Evolutionary conservation across 1,284 basidiomycete genomes (phyloP).

Genomic region (Leccinum griseonigrum): DNA sequence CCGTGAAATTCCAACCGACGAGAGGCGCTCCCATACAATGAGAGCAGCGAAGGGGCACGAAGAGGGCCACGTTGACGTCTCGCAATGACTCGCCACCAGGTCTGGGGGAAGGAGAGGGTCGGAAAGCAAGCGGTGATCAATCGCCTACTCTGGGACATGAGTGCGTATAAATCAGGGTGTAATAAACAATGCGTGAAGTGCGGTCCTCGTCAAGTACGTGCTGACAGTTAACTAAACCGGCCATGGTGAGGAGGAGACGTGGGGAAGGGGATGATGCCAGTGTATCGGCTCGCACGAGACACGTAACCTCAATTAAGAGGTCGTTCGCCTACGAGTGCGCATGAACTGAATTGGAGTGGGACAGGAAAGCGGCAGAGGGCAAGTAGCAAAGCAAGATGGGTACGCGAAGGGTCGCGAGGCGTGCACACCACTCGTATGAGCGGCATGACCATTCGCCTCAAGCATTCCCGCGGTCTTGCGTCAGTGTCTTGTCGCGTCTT

Average conservation of each 20-base stretch:
- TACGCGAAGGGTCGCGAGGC: slow-evolving; percentile 50
- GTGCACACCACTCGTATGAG: slow-evolving; percentile 45
- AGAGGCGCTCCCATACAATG: slow-evolving; percentile 32
- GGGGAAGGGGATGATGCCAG: slow-evolving; percentile 44
- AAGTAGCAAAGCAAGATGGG: slow-evolving; percentile 39
- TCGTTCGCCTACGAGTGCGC: slow-evolving; percentile 63
- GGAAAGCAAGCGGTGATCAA: slow-evolving; percentile 35
- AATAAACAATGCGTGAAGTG: slow-evolving; percentile 36
- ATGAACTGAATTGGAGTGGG: slow-evolving; percentile 52
- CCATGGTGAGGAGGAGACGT: slow-evolving; percentile 11
- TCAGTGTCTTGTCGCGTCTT: slow-evolving; percentile 53
- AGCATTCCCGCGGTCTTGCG: slow-evolving; percentile 64
- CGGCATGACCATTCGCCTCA: slow-evolving; percentile 42
- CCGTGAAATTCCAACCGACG: slow-evolving; percentile 13
- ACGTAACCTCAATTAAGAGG: slow-evolving; percentile 75
- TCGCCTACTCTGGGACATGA: slow-evolving; percentile 26
- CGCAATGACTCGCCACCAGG: slow-evolving; percentile 23
- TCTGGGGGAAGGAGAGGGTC: slow-evolving; percentile 16
- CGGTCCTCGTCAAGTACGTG: slow-evolving; percentile 23
- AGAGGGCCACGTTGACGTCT: slow-evolving; percentile 14
- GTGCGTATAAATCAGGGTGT: slow-evolving; percentile 29
- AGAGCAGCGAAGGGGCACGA: slow-evolving; percentile 8
- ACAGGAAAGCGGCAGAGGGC: slow-evolving; percentile 41
- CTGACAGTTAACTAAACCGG: slow-evolving; percentile 22
- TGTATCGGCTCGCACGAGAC: slow-evolving; percentile 70